Evolutionary conservation across 495 filamentous ascomycete genomes (phyloP), one percentile per base, ranked within the genome.

Genomic region (Cercophora samala): DNA sequence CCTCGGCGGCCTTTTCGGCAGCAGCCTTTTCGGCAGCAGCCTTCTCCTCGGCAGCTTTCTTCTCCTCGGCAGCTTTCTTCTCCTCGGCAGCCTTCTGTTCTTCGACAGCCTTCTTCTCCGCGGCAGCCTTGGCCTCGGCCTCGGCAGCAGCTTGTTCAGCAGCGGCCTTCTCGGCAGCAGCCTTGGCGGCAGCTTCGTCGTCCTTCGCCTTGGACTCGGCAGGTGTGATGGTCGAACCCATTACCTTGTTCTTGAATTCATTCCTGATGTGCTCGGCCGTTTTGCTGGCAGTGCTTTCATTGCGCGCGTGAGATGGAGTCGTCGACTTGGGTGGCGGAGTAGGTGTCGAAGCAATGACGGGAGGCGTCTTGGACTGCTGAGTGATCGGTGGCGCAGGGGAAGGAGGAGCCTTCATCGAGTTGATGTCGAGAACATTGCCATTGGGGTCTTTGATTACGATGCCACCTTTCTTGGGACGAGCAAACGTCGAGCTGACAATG

Each of bases 381-480:
- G 75, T 77, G 63, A 78, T 80, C 0, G 83, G 79, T 1, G 83
- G 79, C 1, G 80, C 77, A 17, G 83, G 81, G 6, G 84, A 85
- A 3, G 76, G 74, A 2, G 80, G 77, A 17, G 73, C 69, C 65
- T 81, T 82, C 4, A 78, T 62, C 17, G 75, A 23, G 18, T 58
- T 72, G 13, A 85, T 59, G 64, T 86, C 81, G 17, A 87, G 64
- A 1, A 77, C 69, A 59, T 91, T 90, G 64, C 91, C 93, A 55
- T 87, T 82, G 1, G 90, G 82, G 67, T 92, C 88, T 80, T 90
- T 93, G 80, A 97, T 96, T 52, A 87, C 81, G 60, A 96, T 88
- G 0, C 81, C 84, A 2, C 87, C 90, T 77, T 88, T 90, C 74
- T 87, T 90, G 82, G 67, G 67, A 81, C 79, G 65, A 83, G 85